Evolutionary conservation across 129 eudicot genomes (phyloP), one percentile per base, ranked within the genome.

Genomic region (Lactuca sativa): DNA sequence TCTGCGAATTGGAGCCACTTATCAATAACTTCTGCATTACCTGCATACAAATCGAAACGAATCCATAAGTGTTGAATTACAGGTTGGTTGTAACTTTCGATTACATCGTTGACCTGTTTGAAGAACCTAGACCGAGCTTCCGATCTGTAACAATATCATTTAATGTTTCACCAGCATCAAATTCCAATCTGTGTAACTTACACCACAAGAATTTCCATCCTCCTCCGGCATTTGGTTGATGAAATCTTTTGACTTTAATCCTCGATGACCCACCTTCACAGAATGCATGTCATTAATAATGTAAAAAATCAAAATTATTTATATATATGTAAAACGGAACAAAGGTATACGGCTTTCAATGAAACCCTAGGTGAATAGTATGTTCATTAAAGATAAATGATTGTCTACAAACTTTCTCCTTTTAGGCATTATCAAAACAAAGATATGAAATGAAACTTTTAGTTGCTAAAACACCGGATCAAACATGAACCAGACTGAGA

Each of bases 161-260:
- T 48, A 77, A 65, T 37, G 48, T 21, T 14, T 66, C 76, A 44
- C 49, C 38, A 48, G 18, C 75, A 69, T 68, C 81, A 61, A 85
- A 81, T 40, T 81, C 71, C 52, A 85, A 16, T 30, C 58, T 15
- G 54, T 48, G 56, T 17, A 75, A 6, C 51, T 40, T 49, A n/a
- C 74, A 66, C 86, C 89, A 84, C 51, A 84, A 17, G 49, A 70
- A 43, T 48, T 76, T 56, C 89, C 86, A 81, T 58, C 72, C 36
- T 56, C 21, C 73, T 85, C 81, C 0, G 87, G 77, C 54, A 80
- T 49, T 33, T 31, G 32, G 64, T 79, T 77, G 52, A 80, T 80
- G 18, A 7, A 36, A 71, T 77, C 88, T 40, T 73, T 43, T 0
- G 53, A n/a, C n/a, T 14, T n/a, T 66, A 30, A 66, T 66, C 58